These are phyloP conservation scores for Paecilomyces formosus DNA, from an alignment of 2,329 filamentous ascomycete species.

Conservation along the genomic window DNA sequence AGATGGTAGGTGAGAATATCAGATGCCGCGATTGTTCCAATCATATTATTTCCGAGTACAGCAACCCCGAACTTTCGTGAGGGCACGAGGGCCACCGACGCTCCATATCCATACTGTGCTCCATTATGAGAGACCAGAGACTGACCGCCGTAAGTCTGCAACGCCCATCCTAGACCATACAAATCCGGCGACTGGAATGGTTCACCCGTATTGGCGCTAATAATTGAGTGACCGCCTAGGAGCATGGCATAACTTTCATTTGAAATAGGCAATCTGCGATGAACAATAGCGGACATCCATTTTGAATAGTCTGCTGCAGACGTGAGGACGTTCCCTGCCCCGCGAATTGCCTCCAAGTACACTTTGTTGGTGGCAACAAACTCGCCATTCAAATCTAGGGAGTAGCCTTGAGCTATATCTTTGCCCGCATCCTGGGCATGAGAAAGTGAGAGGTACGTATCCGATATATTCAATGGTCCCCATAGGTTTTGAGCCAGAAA, in stretches of 20 bases:
- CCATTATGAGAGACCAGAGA: constrained; percentile 7
- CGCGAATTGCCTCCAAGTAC: constrained; percentile 4
- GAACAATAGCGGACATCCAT: constrained; percentile 42
- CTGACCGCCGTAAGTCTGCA: constrained; percentile 6
- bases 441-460: constrained; percentile 28
- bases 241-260: constrained; percentile 3
- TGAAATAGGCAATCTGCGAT: constrained; percentile 4
- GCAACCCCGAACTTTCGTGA: constrained; percentile 4
- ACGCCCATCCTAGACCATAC: constrained; percentile 9
- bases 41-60: constrained; percentile 6
- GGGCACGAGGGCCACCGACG: constrained; percentile 5
- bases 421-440: constrained; percentile 21
- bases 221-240: constrained; percentile 3
- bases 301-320: constrained; percentile 34
- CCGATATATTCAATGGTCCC: constrained; percentile 33
- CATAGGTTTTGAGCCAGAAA: constrained; percentile 30
- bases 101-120: constrained; percentile 7
- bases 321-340: constrained; percentile 18
- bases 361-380: constrained; percentile 6
- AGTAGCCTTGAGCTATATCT: constrained; percentile 18
- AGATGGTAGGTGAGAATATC: constrained; percentile 4
- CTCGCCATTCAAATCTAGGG: constrained; percentile 7
- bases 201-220: background rate
- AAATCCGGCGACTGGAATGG: constrained; percentile 2
- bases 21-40: constrained; percentile 1